Base-by-base conservation (phyloP, 2,329 filamentous ascomycete species). In the Blastomyces emzantsi region DNA sequence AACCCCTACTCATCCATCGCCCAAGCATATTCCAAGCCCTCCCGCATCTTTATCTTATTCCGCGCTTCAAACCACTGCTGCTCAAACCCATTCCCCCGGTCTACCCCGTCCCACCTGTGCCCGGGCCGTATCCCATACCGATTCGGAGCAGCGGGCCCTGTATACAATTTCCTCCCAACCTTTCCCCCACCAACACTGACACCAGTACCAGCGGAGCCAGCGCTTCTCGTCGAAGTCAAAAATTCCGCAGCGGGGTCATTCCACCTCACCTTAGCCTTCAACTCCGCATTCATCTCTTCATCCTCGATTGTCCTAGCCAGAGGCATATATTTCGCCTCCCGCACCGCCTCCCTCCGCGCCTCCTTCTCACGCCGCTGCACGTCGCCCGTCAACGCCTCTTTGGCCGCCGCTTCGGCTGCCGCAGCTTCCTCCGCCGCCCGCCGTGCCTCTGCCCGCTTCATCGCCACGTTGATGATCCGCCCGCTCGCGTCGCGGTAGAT, bases 61-160 rank as follows among this genome's bases (percentile, higher is more conserved):
- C 92, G 80, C 1, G 92, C 90, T 74, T 89, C 91, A 78, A 97
- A 97, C 78, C 92, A 89, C 73, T 97, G 88, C 66, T 85, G 89
- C 79, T 99, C 94, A 73, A 97, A 97, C 0, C 93, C 93, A 77
- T 91, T 99, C 25, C 90, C 83, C 68, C 94, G 83, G 80, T 99
- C 94, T 22, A 99, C 94, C 6, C 95, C 94, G 80, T 99, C 94
- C 94, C 94, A 99, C 67, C 90, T 82, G 78, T 96, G 91, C 0
- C 94, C 95, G 0, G 94, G 94, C 65, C 88, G 83, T 66, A 99
- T 97, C 0, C 90, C 90, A 78, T 97, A 97, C 25, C 94, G 83
- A 81, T 99, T 99, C 55, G 94, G 94, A 71, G 90, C 84, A 63
- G 89, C 90, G 0, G 87, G 83, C 0, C 93, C 94, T 65, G 86